Evolutionary conservation across 495 filamentous ascomycete species (phyloP).

Genomic region (Lichina pygmaea): DNA sequence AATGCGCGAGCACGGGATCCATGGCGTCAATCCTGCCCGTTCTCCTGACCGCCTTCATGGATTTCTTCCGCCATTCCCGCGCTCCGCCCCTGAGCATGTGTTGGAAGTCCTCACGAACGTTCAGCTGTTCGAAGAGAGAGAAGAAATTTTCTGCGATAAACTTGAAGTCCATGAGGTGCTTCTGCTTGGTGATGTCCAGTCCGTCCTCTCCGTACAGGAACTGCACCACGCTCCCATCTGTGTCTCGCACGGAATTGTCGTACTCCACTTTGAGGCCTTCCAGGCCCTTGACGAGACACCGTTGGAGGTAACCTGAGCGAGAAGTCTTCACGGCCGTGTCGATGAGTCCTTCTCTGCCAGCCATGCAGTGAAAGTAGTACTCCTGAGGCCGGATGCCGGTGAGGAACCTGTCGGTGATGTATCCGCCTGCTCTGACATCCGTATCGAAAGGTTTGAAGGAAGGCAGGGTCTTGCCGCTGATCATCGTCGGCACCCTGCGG

Average conservation of each 20-base stretch:
- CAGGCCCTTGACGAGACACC: conserved; percentile 98
- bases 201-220: conserved; percentile 96
- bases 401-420: conserved; percentile 88
- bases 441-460: conserved; percentile 87
- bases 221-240: conserved; percentile 78
- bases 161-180: conserved; percentile 69
- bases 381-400: conserved; percentile 93
- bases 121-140: conserved; percentile 26
- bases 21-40: conserved; percentile 33
- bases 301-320: conserved; percentile 84
- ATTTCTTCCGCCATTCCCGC: conserved; percentile 37
- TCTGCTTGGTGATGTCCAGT: conserved; percentile 79
- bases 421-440: conserved; percentile 72
- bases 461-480: conserved; percentile 86
- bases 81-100: conserved; percentile 20
- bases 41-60: conserved; percentile 55
- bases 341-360: conserved; percentile 91
- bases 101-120: conserved; percentile 20
- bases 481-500: conserved; percentile 84
- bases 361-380: conserved; percentile 99
- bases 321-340: conserved; percentile 99
- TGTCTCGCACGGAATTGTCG: conserved; percentile 78
- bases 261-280: conserved; percentile 81
- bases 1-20: conserved; percentile 50
- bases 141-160: conserved; percentile 63